Evolutionary conservation across 1,284 basidiomycete genomes (phyloP).

Genomic region (Salmacisia buchloeana): DNA sequence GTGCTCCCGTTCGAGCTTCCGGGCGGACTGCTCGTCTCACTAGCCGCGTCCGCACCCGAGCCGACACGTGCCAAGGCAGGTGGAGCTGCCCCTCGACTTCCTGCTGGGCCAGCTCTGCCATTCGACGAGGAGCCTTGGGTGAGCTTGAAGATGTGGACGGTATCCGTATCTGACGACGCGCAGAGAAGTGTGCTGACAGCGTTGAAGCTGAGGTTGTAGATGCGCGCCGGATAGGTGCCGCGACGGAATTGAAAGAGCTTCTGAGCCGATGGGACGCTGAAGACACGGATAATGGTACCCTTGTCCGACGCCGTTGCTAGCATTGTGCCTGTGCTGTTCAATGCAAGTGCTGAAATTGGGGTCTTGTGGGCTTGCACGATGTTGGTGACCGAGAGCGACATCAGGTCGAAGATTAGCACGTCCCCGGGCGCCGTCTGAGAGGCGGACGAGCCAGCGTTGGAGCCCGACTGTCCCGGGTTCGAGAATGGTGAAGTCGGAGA

Average conservation of each 20-base stretch:
- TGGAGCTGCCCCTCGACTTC: slow-evolving; percentile 11
- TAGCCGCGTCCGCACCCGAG: slow-evolving; percentile 11
- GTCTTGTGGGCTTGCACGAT: slow-evolving; percentile 96
- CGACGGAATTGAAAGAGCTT: slow-evolving; percentile 90
- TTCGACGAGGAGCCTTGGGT: slow-evolving; percentile 34
- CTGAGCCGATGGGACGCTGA: slow-evolving; percentile 81
- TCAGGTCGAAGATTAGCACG: slow-evolving; percentile 69
- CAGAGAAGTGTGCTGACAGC: slow-evolving; percentile 73
- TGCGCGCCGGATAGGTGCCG: slow-evolving; percentile 77
- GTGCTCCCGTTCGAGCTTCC: slow-evolving; percentile 7
- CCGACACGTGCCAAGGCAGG: slow-evolving; percentile 13
- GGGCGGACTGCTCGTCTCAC: slow-evolving; percentile 13
- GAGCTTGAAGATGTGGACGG: slow-evolving; percentile 94
- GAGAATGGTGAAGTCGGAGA: slow-evolving; percentile 63
- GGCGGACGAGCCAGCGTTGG: slow-evolving; percentile 57
- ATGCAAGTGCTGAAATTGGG: slow-evolving; percentile 76
- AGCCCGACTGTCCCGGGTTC: slow-evolving; percentile 26
- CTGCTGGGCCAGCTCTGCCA: not conserved
- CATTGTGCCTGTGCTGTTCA: slow-evolving; percentile 81
- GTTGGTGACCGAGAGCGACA: slow-evolving; percentile 82
- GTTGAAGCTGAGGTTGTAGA: slow-evolving; percentile 91
- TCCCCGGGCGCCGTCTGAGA: slow-evolving; percentile 57
- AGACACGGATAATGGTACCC: slow-evolving; percentile 94
- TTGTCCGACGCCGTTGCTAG: slow-evolving; percentile 92
- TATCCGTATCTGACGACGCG: slow-evolving; percentile 86